phyloP scores from a whole-genome alignment of 1,284 basidiomycete species.

The Polyporus tsugae region DNA sequence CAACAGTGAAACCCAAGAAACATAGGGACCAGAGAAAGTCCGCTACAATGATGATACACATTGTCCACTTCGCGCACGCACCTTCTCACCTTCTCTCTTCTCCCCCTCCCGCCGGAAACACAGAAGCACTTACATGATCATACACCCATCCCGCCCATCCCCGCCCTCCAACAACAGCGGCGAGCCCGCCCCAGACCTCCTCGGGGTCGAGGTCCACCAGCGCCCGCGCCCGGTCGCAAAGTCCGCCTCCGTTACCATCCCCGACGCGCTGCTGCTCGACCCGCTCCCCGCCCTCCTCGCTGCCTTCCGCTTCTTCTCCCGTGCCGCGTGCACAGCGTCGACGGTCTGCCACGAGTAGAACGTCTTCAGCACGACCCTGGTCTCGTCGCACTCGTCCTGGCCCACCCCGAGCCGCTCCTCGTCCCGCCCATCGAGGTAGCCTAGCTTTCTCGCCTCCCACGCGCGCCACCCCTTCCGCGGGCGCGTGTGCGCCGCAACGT shows the following conservation, averaged over 20 bases:
- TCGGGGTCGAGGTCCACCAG: slow-evolving; percentile 56
- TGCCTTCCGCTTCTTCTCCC: slow-evolving; percentile 60
- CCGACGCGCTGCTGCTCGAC: slow-evolving; percentile 40
- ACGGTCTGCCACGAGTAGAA: slow-evolving; percentile 90
- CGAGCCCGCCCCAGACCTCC: slow-evolving; percentile 45
- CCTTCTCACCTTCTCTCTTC: slow-evolving; percentile 7
- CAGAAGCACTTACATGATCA: slow-evolving; percentile 47
- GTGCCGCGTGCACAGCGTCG: slow-evolving; percentile 68
- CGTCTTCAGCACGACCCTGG: slow-evolving; percentile 80
- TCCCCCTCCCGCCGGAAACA: neutral
- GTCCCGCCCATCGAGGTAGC: slow-evolving; percentile 74
- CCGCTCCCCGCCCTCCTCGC: slow-evolving; percentile 52
- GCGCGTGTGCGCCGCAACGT: slow-evolving; percentile 62
- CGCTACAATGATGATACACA: slow-evolving; percentile 11
- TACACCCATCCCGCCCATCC: slow-evolving; percentile 51
- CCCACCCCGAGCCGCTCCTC: slow-evolving; percentile 62
- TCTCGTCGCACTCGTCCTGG: slow-evolving; percentile 79
- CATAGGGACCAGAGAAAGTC: neutral
- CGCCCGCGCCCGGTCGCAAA: slow-evolving; percentile 38
- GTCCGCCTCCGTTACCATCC: slow-evolving; percentile 37
- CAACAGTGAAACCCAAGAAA: slow-evolving; percentile 8
- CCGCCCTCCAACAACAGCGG: slow-evolving; percentile 43
- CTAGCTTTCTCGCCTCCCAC: slow-evolving; percentile 70
- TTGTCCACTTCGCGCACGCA: slow-evolving; percentile 14
- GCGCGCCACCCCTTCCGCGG: slow-evolving; percentile 77